Conservation (phyloP, 179 eudicot species). For the Carnegiea gigantea region DNA sequence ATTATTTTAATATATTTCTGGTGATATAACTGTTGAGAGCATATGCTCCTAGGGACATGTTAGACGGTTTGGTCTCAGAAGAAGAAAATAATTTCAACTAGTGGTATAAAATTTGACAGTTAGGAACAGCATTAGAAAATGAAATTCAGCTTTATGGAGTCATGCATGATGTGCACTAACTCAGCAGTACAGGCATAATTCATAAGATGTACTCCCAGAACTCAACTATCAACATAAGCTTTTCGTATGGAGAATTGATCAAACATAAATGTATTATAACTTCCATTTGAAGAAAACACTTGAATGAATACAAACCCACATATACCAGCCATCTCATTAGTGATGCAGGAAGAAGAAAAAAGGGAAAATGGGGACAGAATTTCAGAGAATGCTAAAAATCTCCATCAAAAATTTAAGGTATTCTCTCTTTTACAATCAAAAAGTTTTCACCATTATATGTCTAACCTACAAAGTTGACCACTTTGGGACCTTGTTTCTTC, state of each 20-base stretch:
- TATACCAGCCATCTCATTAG: not conserved
- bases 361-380: not conserved
- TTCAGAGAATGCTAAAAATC: not conserved
- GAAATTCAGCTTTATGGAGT: not conserved
- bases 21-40: too few species aligned
- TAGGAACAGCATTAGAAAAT: too few species aligned
- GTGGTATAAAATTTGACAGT: too few species aligned
- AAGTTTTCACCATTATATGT: conserved; percentile 1
- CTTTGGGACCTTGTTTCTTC: conserved; percentile 74
- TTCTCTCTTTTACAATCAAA: not conserved
- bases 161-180: not conserved
- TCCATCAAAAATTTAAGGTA: conserved; percentile 17
- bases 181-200: not conserved
- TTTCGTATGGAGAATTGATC: not conserved
- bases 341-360: not conserved
- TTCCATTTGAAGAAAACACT: not conserved
- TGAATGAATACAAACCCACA: conserved; percentile 1
- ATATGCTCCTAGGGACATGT: too few species aligned
- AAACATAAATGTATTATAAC: not conserved
- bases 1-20: too few species aligned
- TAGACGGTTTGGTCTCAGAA: too few species aligned
- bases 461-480: conserved; percentile 69
- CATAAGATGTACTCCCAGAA: not conserved
- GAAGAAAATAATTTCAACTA: too few species aligned
- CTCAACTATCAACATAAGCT: not conserved